Evolutionary conservation across 495 filamentous ascomycete species (phyloP), one percentile per base, ranked within the genome.

Genomic region (Penicillium angulare): DNA sequence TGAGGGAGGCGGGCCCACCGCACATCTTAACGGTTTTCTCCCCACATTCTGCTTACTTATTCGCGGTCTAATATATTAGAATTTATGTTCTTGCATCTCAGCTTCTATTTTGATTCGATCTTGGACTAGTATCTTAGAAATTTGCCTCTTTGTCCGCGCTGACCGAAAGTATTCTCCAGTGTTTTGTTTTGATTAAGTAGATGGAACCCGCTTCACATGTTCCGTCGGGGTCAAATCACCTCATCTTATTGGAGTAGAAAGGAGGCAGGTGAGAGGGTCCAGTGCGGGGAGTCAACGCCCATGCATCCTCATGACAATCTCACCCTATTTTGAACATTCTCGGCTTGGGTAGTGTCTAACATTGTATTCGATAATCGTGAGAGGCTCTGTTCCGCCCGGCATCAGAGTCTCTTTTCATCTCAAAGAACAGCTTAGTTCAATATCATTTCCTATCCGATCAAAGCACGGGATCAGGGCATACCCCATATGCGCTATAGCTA

Each of bases 1-100:
- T 52, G 50, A 52, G 50, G n/a, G n/a, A n/a, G 32, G n/a, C 36
- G n/a, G 16, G 34, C 50, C 35, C 18, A 44, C 41, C 22, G 16
- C 31, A 18, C 15, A 18, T 44, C n/a, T n/a, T n/a, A n/a, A n/a
- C 26, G n/a, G 17, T 41, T 41, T 16, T 17, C 22, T 26, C n/a
- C 21, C 42, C 27, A 17, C 42, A 20, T 21, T 41, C 18, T 41
- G 18, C 8, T 5, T n/a, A 7, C 16, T n/a, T n/a, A 42, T 42
- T 42, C 34, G 34, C 7, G 17, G 16, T 18, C 12, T 38, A 38
- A 38, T 38, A 9, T 38, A 38, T 38, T 20, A 8, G 7, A 1
- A 18, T 20, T 15, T 10, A 8, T 10, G 20, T 38, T 20, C 7
- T 10, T 5, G 16, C 34, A 9, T 17, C 34, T 20, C 1, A 18